Evolutionary conservation across 163 green algal species (phyloP), one percentile per base, ranked within the genome.

Genomic region (Prototheca wickerhamii): DNA sequence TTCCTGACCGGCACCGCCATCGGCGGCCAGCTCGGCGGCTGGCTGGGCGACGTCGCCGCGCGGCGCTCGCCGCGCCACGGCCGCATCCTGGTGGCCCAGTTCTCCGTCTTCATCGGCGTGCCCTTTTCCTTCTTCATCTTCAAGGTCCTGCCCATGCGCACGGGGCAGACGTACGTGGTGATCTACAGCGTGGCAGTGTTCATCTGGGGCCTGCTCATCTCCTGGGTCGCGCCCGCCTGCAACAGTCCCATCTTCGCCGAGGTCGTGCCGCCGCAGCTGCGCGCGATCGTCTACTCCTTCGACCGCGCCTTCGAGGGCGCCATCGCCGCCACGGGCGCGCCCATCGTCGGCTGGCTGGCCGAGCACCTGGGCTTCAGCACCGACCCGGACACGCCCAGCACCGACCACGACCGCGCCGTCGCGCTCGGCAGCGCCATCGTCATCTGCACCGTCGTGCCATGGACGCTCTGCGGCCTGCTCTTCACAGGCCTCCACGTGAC

Each of bases 281-380:
- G 87, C 43, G 78, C 64, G 4, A 75, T 80, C 20, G 79, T 95
- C 29, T 95, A 90, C 68, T 82, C 83, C 1, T 95, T 94, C 65
- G 87, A 95, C 70, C 64, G 87, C 25, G 79, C 63, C 7, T 85
- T 86, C 61, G 80, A 86, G 50, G 80, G 76, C 20, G 84, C 86
- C 6, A 72, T 92, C 34, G 83, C 82, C 12, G 75, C 84, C 2
- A 80, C 74, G 56, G 84, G 79, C 30, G 79, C 84, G 1, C 84
- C 84, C 4, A 65, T 88, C 26, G 84, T 91, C 15, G 84, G 84
- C 33, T 66, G 83, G 51, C 61, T 89, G 20, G 84, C 84, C 2
- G 76, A 91, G 75, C 55, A 49, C 28, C 52, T 74, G 12, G 67
- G 67, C 2, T 74, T 74, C 15, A 34, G 53, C 57, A 53, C 52